phyloP scores from a whole-genome alignment of 495 filamentous ascomycete species.

The Hypoxylon perforatum region DNA sequence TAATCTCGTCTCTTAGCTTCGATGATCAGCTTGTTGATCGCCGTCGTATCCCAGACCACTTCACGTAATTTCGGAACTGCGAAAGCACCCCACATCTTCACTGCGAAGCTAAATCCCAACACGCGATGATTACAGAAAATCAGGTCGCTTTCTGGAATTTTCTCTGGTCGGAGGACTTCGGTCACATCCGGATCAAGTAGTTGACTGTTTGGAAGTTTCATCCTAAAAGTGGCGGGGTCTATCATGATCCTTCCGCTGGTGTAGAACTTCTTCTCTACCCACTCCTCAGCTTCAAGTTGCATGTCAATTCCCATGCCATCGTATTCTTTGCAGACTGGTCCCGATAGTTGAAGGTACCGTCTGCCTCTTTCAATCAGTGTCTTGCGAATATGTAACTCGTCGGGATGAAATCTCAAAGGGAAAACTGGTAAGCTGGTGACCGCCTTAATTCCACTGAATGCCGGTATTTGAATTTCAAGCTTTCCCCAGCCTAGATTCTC shows the following conservation, averaged over 20 bases:
- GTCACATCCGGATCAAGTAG: background rate
- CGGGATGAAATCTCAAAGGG: background rate
- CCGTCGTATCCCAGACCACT: background rate
- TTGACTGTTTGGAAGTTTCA: background rate
- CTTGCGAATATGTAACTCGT: background rate
- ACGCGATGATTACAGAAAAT: conserved; percentile 20
- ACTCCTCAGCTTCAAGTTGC: background rate
- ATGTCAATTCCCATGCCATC: background rate
- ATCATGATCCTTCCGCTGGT: conserved; percentile 1
- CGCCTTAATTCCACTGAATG: background rate
- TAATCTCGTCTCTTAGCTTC: background rate
- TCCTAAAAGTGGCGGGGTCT: background rate
- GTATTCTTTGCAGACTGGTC: background rate
- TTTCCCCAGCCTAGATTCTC: background rate
- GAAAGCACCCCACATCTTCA: background rate
- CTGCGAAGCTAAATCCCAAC: conserved; percentile 11
- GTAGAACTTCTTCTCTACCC: background rate
- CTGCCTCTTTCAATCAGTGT: background rate
- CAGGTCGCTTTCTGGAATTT: background rate
- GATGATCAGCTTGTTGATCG: conserved; percentile 2
- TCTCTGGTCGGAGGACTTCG: background rate
- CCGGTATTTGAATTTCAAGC: background rate
- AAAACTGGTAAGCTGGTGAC: background rate
- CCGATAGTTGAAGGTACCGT: background rate
- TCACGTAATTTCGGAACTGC: background rate